Conservation (phyloP, 2,329 filamentous ascomycete species). For the Stagonosporopsis tanaceti region DNA sequence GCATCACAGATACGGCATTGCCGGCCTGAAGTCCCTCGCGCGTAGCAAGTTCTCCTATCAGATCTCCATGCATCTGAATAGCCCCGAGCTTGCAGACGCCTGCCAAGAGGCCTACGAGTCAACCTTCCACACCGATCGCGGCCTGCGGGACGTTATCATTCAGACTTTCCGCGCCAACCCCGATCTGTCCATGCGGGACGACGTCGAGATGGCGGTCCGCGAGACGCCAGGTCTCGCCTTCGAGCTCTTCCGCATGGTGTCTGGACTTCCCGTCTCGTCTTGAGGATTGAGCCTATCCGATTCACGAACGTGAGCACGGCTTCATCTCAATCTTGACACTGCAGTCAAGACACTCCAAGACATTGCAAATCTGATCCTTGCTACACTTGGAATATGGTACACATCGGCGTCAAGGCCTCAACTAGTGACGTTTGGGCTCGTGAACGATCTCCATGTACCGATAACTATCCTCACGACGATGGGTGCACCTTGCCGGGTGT, state of each 20-base stretch:
- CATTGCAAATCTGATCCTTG: neutral
- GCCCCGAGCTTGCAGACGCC: slow-evolving; percentile 56
- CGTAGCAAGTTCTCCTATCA: slow-evolving; percentile 57
- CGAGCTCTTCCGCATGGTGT: slow-evolving; percentile 58
- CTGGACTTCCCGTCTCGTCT: slow-evolving; percentile 53
- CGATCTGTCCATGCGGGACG: slow-evolving; percentile 54
- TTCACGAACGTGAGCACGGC: slow-evolving; percentile 5
- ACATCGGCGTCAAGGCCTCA: neutral
- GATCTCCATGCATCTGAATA: slow-evolving; percentile 54
- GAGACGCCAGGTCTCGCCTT: slow-evolving; percentile 57
- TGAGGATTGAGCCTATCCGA: slow-evolving; percentile 21
- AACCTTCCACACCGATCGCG: slow-evolving; percentile 59
- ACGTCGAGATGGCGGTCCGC: slow-evolving; percentile 55
- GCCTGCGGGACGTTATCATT: slow-evolving; percentile 57
- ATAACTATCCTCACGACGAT: neutral
- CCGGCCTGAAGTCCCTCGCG: slow-evolving; percentile 56
- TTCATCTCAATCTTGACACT: neutral
- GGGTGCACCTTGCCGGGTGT: neutral
- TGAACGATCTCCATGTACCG: neutral
- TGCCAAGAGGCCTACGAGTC: slow-evolving; percentile 59
- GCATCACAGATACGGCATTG: slow-evolving; percentile 54
- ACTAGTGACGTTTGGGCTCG: neutral
- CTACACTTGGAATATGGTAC: neutral
- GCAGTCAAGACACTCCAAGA: neutral
- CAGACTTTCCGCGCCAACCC: slow-evolving; percentile 58